Percentiles rank a stretch among this genome's conserved stretches.
phyloP scores from a whole-genome alignment of 352 stramenopile species.

The Globisporangium nagaii region DNA sequence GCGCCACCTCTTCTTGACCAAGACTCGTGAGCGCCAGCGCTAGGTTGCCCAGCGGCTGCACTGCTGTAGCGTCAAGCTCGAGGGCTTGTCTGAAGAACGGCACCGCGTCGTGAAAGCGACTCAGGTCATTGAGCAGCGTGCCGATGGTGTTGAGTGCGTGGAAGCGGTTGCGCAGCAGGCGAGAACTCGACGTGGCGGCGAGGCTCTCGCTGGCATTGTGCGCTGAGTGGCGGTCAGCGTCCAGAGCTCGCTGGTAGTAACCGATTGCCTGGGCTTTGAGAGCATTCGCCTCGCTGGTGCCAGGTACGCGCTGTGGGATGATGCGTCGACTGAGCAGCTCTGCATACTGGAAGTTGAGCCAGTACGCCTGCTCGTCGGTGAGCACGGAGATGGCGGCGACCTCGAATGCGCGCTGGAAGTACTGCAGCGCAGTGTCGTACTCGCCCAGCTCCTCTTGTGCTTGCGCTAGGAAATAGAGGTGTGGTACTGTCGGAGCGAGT shows the following conservation, averaged over 20 bases:
- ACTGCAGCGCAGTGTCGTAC: neutral
- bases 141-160: conserved; percentile 27
- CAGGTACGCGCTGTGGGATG: neutral
- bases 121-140: conserved; percentile 10
- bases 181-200: neutral
- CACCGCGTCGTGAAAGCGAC: neutral
- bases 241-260: conserved; percentile 7
- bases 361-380: neutral
- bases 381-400: neutral
- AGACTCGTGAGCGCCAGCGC: conserved; percentile 8
- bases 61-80: neutral
- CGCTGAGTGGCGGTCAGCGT: neutral
- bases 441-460: neutral
- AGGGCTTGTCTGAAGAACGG: conserved; percentile 13
- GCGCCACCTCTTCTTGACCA: conserved; percentile 7
- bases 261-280: neutral
- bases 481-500: neutral
- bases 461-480: conserved; percentile 10
- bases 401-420: conserved; percentile 2
- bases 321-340: conserved; percentile 4
- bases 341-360: conserved; percentile 13
- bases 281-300: neutral
- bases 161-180: neutral
- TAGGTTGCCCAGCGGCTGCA: conserved; percentile 20
- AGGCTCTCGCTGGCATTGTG: neutral